Percentiles rank a stretch among this genome's conserved stretches.
phyloP scores from a whole-genome alignment of 2,329 filamentous ascomycete genomes.

The Blumeriella jaapii region DNA sequence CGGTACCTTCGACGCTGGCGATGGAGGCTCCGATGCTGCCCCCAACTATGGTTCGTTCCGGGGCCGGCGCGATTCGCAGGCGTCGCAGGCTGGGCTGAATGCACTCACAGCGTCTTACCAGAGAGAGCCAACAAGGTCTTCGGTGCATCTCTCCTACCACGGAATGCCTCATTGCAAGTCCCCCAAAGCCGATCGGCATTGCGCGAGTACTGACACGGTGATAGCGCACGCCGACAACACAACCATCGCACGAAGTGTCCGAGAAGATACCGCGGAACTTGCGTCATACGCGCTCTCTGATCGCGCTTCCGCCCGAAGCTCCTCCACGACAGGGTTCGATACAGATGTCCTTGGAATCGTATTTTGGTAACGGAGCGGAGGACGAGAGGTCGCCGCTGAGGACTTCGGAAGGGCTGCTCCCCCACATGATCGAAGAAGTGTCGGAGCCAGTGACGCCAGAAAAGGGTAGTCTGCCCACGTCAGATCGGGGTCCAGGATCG shows the following conservation, averaged over 20 bases:
- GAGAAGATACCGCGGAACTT: slow-evolving; percentile 78
- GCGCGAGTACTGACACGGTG: slow-evolving; percentile 7
- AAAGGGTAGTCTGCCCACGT: slow-evolving; percentile 23
- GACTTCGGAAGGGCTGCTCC: slow-evolving; percentile 23
- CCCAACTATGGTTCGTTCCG: slow-evolving; percentile 19
- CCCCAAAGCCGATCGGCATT: background rate
- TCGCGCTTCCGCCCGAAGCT: slow-evolving; percentile 29
- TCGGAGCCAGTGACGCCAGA: slow-evolving; percentile 45
- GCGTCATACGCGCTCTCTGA: slow-evolving; percentile 71
- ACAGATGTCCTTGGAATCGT: slow-evolving; percentile 22
- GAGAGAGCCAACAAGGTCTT: slow-evolving; percentile 59
- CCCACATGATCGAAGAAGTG: slow-evolving; percentile 48
- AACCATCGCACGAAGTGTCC: slow-evolving; percentile 66
- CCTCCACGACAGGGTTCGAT: slow-evolving; percentile 14
- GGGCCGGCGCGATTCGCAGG: slow-evolving; percentile 10
- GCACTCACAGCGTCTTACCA: slow-evolving; percentile 27
- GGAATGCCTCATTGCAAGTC: slow-evolving; percentile 46
- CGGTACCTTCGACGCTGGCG: slow-evolving; percentile 13
- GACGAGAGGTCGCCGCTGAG: slow-evolving; percentile 15
- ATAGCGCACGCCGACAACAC: slow-evolving; percentile 51
- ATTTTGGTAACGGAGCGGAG: slow-evolving; percentile 17
- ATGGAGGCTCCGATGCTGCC: slow-evolving; percentile 10
- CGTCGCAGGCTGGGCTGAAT: slow-evolving; percentile 5
- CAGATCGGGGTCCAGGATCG: slow-evolving; percentile 27
- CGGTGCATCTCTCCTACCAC: slow-evolving; percentile 54